These are phyloP conservation scores for Fraxinus floribunda DNA, from an alignment of 305 asterid species.

Conservation along the genomic window DNA sequence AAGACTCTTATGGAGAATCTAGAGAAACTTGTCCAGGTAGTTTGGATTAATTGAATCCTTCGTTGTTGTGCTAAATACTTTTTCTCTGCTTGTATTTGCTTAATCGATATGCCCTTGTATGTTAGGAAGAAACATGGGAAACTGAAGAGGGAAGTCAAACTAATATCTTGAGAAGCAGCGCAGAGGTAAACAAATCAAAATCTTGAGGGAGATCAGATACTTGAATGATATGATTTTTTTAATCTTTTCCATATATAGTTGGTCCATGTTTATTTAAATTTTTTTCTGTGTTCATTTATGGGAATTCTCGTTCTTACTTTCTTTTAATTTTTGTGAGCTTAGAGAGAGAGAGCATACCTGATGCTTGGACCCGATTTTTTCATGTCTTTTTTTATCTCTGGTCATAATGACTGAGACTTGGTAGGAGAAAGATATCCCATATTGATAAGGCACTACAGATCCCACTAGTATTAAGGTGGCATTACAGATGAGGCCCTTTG, in stretches of 20 bases:
- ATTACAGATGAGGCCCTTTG: neutral
- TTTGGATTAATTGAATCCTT: constrained; percentile 22
- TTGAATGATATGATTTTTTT: neutral
- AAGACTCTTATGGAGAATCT: constrained; percentile 92
- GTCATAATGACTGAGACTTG: neutral
- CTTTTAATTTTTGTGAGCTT: neutral
- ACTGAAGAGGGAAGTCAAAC: constrained; percentile 96
- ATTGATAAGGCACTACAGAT: neutral
- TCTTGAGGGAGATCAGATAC: constrained; percentile 1
- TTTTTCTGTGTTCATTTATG: neutral
- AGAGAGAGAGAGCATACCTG: neutral
- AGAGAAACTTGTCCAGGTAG: constrained; percentile 95
- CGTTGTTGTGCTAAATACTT: neutral
- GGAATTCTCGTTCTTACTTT: neutral
- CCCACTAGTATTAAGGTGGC: neutral
- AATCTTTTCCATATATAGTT: neutral
- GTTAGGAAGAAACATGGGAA: constrained; percentile 98
- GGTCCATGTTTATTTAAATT: neutral
- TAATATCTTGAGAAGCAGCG: constrained; percentile 88
- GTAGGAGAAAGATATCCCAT: neutral
- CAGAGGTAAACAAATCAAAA: constrained; percentile 62
- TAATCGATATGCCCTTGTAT: constrained; percentile 24
- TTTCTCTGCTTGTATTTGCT: constrained; percentile 16
- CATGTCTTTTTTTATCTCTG: neutral
- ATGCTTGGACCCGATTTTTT: neutral